Conservation (phyloP, 176 grass and related monocot genomes). For the Chrysopogon serrulatus region DNA sequence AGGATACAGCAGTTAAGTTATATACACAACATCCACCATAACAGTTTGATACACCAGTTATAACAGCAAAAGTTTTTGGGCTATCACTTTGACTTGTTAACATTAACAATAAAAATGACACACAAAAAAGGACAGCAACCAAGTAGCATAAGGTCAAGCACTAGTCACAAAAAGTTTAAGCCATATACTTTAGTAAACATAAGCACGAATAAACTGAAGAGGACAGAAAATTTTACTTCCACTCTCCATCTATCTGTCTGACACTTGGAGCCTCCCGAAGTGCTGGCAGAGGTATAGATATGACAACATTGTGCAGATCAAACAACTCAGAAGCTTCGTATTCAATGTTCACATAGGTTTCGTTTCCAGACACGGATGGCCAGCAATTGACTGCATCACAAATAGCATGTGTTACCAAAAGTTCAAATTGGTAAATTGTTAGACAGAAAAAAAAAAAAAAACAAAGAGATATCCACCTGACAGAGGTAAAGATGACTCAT, state of each 20-base stretch:
- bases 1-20: neutral
- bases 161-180: neutral
- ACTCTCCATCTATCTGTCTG: constrained; percentile 88
- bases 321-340: constrained; percentile 88
- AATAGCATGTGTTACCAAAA: constrained; percentile 5
- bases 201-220: constrained; percentile 23
- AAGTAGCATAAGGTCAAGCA: neutral
- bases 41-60: neutral
- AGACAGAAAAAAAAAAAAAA: constrained; percentile 15
- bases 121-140: neutral
- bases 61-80: neutral
- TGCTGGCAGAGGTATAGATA: constrained; percentile 74
- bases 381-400: constrained; percentile 71
- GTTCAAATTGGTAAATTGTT: constrained; percentile 2
- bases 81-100: neutral
- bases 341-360: constrained; percentile 84
- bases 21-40: neutral
- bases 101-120: neutral
- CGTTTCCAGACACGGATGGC: constrained; percentile 70
- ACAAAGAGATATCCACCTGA: constrained; percentile 45
- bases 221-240: constrained; percentile 61
- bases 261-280: constrained; percentile 68
- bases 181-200: neutral
- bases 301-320: constrained; percentile 72
- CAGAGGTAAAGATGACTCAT: constrained; percentile 64